These are phyloP conservation scores for Helianthus annuus DNA, from an alignment of 129 eudicot species.

Conservation along the genomic window DNA sequence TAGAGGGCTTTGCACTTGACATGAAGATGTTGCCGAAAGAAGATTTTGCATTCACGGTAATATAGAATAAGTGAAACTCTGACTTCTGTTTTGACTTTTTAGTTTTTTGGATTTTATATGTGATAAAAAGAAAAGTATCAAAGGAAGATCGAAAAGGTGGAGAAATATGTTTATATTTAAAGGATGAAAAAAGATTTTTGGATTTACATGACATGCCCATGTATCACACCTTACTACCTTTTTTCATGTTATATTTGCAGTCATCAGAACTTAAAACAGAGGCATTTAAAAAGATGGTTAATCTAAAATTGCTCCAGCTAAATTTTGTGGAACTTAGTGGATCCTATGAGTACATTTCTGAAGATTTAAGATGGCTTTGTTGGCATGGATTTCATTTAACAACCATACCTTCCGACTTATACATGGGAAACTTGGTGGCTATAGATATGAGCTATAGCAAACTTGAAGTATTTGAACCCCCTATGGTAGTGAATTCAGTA, in stretches of 20 bases:
- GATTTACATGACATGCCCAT: not conserved
- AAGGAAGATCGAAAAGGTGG: no score
- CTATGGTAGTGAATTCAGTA: not conserved
- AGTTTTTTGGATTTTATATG: no score
- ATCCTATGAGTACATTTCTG: not conserved
- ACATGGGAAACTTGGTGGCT: conserved; percentile 14
- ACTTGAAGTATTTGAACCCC: no score
- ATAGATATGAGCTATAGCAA: conserved; percentile 8
- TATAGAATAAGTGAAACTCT: no score
- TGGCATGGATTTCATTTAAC: not conserved
- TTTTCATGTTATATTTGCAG: not conserved
- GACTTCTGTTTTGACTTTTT: no score
- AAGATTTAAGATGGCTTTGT: not conserved
- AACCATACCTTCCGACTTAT: conserved; percentile 6
- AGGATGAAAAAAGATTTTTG: no score
- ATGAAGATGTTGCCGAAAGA: no score
- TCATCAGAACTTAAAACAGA: not conserved
- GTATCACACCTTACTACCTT: not conserved
- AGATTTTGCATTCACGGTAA: no score
- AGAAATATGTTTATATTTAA: no score
- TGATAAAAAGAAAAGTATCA: no score
- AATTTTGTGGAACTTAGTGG: not conserved
- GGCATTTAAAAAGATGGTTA: not conserved
- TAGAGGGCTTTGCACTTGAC: no score
- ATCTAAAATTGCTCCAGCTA: not conserved